Evolutionary conservation across 2,329 filamentous ascomycete species (phyloP).

Genomic region (Colletotrichum paranaense): DNA sequence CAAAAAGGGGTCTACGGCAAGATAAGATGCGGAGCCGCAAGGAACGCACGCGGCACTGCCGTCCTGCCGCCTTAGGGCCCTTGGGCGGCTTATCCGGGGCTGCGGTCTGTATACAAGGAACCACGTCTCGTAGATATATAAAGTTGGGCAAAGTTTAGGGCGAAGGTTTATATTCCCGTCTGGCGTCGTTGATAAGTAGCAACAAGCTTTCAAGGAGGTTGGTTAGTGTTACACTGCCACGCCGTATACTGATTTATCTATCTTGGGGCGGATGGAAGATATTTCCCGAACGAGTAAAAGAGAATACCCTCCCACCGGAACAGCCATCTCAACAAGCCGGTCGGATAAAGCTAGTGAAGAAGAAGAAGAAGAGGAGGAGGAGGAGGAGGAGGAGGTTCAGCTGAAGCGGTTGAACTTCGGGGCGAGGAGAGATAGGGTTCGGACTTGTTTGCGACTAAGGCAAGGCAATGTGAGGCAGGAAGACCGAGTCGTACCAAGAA

Average conservation of each 20-base stretch:
- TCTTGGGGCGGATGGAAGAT: not conserved
- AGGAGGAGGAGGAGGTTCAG: not conserved
- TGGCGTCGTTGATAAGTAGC: not conserved
- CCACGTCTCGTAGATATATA: too few species aligned
- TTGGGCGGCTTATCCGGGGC: not conserved
- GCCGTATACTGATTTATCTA: not conserved
- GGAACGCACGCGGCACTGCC: not conserved
- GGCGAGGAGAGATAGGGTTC: not conserved
- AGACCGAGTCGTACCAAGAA: not conserved
- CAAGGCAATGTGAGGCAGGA: too few species aligned
- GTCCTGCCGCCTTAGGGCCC: not conserved
- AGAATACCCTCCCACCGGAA: not conserved
- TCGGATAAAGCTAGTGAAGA: not conserved
- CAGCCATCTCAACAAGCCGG: slow-evolving; percentile 11
- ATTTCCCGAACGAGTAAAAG: not conserved
- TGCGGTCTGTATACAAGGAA: too few species aligned
- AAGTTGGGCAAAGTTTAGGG: not conserved
- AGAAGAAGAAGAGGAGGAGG: too few species aligned
- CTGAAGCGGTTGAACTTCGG: not conserved
- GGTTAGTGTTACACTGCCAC: not conserved
- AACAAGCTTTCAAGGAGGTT: not conserved
- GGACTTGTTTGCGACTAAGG: not conserved
- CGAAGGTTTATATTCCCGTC: not conserved
- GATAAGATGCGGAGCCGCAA: not conserved
- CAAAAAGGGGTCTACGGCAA: not conserved